A percentile compares a stretch with the other conserved stretches of the same genome.
These are phyloP conservation scores for Rhodotorula sp. DNA, from an alignment of 1,284 basidiomycete genomes.

Conservation along the genomic window DNA sequence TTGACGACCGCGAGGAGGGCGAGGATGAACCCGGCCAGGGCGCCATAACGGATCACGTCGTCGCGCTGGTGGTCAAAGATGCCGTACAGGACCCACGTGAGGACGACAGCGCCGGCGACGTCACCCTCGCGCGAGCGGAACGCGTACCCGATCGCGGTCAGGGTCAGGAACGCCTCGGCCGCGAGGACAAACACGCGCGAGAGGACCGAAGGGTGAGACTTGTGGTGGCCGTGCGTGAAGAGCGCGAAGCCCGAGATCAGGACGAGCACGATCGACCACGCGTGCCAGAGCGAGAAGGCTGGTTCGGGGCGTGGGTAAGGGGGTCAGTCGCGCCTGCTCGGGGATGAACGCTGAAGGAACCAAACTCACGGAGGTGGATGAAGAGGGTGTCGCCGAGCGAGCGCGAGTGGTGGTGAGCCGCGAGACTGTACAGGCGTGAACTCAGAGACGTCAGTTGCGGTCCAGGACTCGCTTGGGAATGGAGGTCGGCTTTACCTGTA, in stretches of 20 bases:
- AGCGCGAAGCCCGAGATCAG: slow-evolving; percentile 51
- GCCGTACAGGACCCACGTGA: slow-evolving; percentile 39
- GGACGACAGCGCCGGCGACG: slow-evolving; percentile 47
- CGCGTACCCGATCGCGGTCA: slow-evolving; percentile 50
- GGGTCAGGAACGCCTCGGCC: slow-evolving; percentile 50
- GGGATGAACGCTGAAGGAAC: neutral
- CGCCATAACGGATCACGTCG: slow-evolving; percentile 42
- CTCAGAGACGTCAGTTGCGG: neutral
- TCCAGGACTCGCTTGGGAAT: too few species aligned
- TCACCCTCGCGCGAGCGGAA: slow-evolving; percentile 48
- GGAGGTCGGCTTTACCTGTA: slow-evolving; percentile 26
- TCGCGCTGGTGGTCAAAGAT: slow-evolving; percentile 39
- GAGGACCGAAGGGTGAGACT: slow-evolving; percentile 43
- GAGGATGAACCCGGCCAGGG: slow-evolving; percentile 45
- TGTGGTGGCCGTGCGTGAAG: slow-evolving; percentile 42
- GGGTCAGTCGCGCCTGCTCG: neutral
- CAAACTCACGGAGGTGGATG: slow-evolving; percentile 46
- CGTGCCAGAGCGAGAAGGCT: slow-evolving; percentile 47
- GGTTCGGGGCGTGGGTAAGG: too few species aligned
- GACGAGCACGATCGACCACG: slow-evolving; percentile 48
- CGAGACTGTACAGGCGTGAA: slow-evolving; percentile 37
- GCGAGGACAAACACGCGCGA: slow-evolving; percentile 49
- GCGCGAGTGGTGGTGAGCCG: slow-evolving; percentile 45
- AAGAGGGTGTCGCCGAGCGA: slow-evolving; percentile 45
- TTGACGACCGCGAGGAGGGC: slow-evolving; percentile 45